Evolutionary conservation across 768 basidiomycete species (phyloP).

Genomic region (Butyriboletus loyo): DNA sequence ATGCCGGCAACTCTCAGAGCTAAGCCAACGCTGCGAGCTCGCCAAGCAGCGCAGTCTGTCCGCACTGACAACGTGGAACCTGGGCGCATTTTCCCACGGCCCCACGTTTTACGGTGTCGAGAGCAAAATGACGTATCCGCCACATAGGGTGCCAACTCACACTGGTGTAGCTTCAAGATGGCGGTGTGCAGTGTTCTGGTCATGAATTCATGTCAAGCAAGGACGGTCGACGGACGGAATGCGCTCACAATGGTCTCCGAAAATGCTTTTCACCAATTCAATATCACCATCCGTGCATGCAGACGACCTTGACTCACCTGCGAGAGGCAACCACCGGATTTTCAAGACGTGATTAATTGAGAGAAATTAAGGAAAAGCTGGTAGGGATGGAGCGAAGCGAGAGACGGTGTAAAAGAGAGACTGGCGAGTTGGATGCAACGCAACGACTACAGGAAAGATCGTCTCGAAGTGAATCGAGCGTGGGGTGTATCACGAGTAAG

Average conservation of each 20-base stretch:
- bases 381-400: conserved; percentile 25
- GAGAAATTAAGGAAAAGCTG: conserved; percentile 14
- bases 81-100: conserved; percentile 33
- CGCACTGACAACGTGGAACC: conserved; percentile 15
- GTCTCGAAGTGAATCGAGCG: conserved; percentile 58
- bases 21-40: conserved; percentile 1
- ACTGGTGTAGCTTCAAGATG: conserved; percentile 4
- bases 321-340: conserved; percentile 7
- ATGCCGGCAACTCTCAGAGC: conserved; percentile 21
- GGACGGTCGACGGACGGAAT: not conserved
- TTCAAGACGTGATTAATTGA: conserved; percentile 20
- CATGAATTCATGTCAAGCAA: conserved; percentile 2
- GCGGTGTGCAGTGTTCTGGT: not conserved
- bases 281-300: not conserved
- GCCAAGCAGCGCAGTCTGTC: conserved; percentile 1
- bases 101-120: conserved; percentile 41
- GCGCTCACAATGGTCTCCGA: conserved; percentile 16
- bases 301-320: conserved; percentile 16
- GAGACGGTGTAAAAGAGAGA: conserved; percentile 35
- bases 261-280: conserved; percentile 6
- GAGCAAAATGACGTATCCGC: conserved; percentile 27
- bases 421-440: conserved; percentile 30
- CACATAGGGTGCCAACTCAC: conserved; percentile 20
- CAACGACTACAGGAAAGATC: conserved; percentile 35
- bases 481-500: conserved; percentile 26